Evolutionary conservation across 2,329 filamentous ascomycete genomes (phyloP).

Genomic region (Waltergamsia citrina): DNA sequence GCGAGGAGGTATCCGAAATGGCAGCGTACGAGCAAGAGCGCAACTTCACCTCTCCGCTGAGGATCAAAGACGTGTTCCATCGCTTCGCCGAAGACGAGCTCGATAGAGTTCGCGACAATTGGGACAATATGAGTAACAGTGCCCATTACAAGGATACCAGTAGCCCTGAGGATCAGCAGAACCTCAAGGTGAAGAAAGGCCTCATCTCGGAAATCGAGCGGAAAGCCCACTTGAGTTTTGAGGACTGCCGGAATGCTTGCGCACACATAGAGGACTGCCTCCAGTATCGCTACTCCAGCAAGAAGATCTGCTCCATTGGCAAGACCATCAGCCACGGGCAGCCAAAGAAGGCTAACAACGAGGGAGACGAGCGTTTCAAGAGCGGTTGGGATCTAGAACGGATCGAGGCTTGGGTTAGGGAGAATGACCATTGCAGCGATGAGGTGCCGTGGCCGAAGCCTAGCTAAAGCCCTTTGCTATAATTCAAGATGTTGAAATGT

Average conservation of each 20-base stretch:
- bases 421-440: conserved; percentile 24
- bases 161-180: conserved; percentile 20
- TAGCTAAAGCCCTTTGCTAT: no score
- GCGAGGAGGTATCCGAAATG: conserved; percentile 38
- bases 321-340: conserved; percentile 26
- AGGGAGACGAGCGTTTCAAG: conserved; percentile 17
- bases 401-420: conserved; percentile 28
- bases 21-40: conserved; percentile 40
- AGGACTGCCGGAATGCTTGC: conserved; percentile 36
- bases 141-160: conserved; percentile 26
- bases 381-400: conserved; percentile 32
- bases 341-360: conserved; percentile 16
- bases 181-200: conserved; percentile 19
- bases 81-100: conserved; percentile 33
- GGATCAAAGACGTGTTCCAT: conserved; percentile 37
- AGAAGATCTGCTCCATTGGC: conserved; percentile 26
- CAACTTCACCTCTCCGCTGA: conserved; percentile 20
- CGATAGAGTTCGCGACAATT: conserved; percentile 28
- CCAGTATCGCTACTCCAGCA: conserved; percentile 28
- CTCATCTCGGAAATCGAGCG: conserved; percentile 25
- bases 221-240: conserved; percentile 28
- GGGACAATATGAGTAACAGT: conserved; percentile 43
- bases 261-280: conserved; percentile 24
- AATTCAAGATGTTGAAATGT: no score
- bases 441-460: conserved; percentile 18